These are phyloP conservation scores for Acacia pycnantha DNA, from an alignment of 331 rosid species.

Conservation along the genomic window DNA sequence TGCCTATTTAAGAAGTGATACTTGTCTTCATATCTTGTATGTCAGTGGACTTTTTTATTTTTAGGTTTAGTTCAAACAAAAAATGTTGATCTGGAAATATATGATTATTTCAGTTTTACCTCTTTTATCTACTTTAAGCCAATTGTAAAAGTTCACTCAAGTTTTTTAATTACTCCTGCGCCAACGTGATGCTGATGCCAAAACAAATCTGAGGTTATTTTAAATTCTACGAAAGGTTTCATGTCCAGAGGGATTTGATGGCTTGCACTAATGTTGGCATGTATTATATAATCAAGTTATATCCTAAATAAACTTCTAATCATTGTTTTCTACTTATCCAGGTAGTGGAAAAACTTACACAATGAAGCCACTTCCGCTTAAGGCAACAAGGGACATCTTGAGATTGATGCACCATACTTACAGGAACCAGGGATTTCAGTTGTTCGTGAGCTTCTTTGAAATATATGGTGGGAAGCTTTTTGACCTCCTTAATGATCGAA, in stretches of 20 bases:
- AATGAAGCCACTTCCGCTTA: conserved; percentile 91
- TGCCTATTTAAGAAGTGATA: conserved; percentile 19
- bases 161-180: not conserved
- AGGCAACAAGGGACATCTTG: conserved; percentile 86
- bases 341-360: conserved; percentile 96
- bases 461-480: conserved; percentile 89
- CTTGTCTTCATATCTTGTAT: conserved; percentile 11
- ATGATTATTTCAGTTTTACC: not conserved
- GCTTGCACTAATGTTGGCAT: conserved; percentile 9
- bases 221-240: not conserved
- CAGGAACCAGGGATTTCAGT: conserved; percentile 80
- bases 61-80: not conserved
- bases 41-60: not conserved
- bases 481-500: conserved; percentile 89
- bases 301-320: conserved; percentile 11
- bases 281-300: not conserved
- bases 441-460: conserved; percentile 89
- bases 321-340: conserved; percentile 29
- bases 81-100: not conserved
- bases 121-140: not conserved
- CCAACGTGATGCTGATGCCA: conserved; percentile 3
- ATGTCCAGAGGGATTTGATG: conserved; percentile 18
- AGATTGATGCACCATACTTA: conserved; percentile 81
- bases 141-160: not conserved
- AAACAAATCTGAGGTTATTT: conserved; percentile 1